phyloP scores from a whole-genome alignment of 441 rosid genomes.

The Theobroma grandiflorum region DNA sequence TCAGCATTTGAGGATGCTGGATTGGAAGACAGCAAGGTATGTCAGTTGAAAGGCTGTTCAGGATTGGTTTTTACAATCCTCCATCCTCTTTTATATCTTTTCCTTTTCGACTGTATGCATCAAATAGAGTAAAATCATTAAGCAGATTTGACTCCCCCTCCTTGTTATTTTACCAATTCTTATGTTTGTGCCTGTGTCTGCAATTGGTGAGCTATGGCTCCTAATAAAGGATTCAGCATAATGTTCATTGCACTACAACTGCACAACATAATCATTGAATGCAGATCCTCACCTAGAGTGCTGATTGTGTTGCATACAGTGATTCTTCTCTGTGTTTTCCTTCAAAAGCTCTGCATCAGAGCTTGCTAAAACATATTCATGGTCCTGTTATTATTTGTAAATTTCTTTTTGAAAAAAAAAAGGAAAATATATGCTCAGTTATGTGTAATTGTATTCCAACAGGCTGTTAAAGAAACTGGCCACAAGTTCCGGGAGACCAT shows the following conservation, averaged over 20 bases:
- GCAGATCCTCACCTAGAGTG: not conserved
- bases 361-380: conserved; percentile 10
- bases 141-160: not conserved
- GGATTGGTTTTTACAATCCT: conserved; percentile 2
- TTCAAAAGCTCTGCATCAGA: not conserved
- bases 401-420: not conserved
- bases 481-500: conserved; percentile 80
- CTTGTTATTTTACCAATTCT: not conserved
- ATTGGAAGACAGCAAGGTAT: conserved; percentile 73
- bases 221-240: not conserved
- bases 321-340: conserved; percentile 9
- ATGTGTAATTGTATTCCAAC: conserved; percentile 28
- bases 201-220: not conserved
- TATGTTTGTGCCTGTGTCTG: not conserved
- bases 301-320: not conserved
- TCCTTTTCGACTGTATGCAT: not conserved
- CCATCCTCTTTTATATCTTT: conserved; percentile 2
- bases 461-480: conserved; percentile 92
- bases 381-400: not conserved
- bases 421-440: not conserved
- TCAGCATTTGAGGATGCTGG: conserved; percentile 98
- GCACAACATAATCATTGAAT: not conserved
- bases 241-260: not conserved
- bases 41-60: conserved; percentile 17
- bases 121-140: not conserved